Percentiles rank a stretch among this genome's conserved stretches.
Conservation (phyloP, 108 stramenopile species). For the Aurantiochytrium sp. region DNA sequence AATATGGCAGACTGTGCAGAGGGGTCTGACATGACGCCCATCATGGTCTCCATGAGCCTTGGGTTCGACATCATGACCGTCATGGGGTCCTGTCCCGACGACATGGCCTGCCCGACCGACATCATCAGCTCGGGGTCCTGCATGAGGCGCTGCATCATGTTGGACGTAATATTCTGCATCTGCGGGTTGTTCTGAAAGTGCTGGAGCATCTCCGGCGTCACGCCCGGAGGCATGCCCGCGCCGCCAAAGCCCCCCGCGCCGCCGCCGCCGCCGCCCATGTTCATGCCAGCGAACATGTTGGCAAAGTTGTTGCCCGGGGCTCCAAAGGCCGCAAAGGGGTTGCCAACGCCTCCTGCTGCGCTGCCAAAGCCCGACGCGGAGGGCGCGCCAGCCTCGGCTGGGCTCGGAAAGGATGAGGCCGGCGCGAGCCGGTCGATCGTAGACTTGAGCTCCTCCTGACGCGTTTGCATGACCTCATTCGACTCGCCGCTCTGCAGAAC, state of each 20-base stretch:
- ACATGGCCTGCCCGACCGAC: not conserved
- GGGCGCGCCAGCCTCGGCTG: not conserved
- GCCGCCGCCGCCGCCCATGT: not conserved
- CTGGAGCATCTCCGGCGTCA: not conserved
- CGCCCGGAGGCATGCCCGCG: not conserved
- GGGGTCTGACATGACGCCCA: not conserved
- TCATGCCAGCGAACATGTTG: not conserved
- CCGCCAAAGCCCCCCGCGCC: too few relatives aligned
- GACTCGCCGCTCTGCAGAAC: not conserved
- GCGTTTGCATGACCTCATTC: not conserved
- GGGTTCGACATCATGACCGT: not conserved
- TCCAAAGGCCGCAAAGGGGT: not conserved
- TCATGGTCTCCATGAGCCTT: not conserved
- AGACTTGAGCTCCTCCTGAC: not conserved
- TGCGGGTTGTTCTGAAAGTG: not conserved
- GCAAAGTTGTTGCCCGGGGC: slow-evolving; percentile 14
- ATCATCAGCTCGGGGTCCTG: not conserved
- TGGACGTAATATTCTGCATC: not conserved
- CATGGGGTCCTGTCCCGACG: slow-evolving; percentile 23
- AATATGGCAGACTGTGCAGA: not conserved
- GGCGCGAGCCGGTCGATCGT: not conserved
- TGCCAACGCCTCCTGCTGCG: not conserved
- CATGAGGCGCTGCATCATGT: slow-evolving; percentile 19
- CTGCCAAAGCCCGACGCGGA: not conserved
- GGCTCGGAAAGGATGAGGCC: not conserved